Percentiles rank a stretch among this genome's conserved stretches.
Conservation (phyloP, 352 stramenopile species). For the Halophytophthora polymorphica region DNA sequence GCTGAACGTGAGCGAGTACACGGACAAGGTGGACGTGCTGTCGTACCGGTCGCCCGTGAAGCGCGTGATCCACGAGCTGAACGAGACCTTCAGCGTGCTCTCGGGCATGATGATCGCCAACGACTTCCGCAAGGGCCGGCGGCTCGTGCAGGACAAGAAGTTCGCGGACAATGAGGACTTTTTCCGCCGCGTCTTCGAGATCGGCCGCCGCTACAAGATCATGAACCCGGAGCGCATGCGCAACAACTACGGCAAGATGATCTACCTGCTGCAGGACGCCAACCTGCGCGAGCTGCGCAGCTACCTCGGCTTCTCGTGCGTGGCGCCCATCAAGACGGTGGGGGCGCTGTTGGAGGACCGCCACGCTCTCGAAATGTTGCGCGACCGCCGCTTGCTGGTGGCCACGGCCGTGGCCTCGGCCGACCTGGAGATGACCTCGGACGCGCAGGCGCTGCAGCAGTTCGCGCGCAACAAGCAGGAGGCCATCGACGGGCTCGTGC, state of each 20-base stretch:
- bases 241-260: constrained; percentile 95
- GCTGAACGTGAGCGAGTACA: constrained; percentile 90
- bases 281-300: constrained; percentile 83
- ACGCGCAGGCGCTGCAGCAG: constrained; percentile 42
- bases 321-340: constrained; percentile 72
- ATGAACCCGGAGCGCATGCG: constrained; percentile 99
- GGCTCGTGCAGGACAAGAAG: constrained; percentile 53
- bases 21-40: constrained; percentile 90
- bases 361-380: constrained; percentile 71
- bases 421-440: constrained; percentile 9
- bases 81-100: constrained; percentile 61
- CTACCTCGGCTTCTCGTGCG: constrained; percentile 82
- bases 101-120: constrained; percentile 59
- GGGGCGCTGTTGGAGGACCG: constrained; percentile 58
- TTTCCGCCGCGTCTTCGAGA: constrained; percentile 91
- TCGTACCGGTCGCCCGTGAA: constrained; percentile 67
- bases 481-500: constrained; percentile 35
- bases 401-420: constrained; percentile 52
- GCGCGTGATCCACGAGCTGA: constrained; percentile 69
- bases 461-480: constrained; percentile 29
- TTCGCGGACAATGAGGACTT: constrained; percentile 79
- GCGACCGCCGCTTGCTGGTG: constrained; percentile 79
- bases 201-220: constrained; percentile 97
- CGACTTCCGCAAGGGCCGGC: constrained; percentile 58
- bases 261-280: constrained; percentile 92